Conservation (phyloP, 139 green algal genomes). For the Closterium sp. region DNA sequence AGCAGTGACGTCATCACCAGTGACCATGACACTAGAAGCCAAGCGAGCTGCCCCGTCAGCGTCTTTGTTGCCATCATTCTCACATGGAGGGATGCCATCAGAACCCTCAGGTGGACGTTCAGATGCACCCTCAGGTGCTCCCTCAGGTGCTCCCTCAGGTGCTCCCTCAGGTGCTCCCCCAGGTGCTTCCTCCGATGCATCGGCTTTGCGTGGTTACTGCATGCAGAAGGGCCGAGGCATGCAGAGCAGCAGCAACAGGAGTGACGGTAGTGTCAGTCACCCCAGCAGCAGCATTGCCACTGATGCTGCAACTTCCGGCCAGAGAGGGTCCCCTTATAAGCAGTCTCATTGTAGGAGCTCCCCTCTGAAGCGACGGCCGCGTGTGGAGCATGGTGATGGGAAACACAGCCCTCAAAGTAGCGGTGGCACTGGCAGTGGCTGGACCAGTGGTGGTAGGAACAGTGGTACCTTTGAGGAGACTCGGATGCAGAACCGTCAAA, state of each 20-base stretch:
- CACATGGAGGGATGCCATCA: too few relatives aligned
- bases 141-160: too few relatives aligned
- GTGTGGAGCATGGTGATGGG: background rate
- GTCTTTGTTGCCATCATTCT: too few relatives aligned
- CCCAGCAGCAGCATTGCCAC: background rate
- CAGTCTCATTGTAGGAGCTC: background rate
- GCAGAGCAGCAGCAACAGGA: background rate
- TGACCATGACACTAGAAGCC: too few relatives aligned
- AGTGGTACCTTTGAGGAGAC: background rate
- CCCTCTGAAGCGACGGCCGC: background rate
- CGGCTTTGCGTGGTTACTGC: too few relatives aligned
- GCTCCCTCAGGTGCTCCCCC: too few relatives aligned
- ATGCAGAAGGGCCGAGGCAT: too few relatives aligned
- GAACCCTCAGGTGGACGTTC: too few relatives aligned
- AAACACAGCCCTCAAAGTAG: background rate
- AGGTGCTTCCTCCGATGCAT: too few relatives aligned
- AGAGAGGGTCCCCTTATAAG: background rate
- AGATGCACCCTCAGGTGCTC: too few relatives aligned
- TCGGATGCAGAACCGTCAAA: too few relatives aligned
- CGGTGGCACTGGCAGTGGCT: background rate
- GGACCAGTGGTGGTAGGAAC: background rate
- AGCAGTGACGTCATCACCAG: background rate
- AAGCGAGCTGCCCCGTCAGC: too few relatives aligned
- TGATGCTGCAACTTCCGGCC: background rate
- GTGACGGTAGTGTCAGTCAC: background rate